These are phyloP conservation scores for Silene uniflora DNA, from an alignment of 148 eudicot species.

Conservation along the genomic window DNA sequence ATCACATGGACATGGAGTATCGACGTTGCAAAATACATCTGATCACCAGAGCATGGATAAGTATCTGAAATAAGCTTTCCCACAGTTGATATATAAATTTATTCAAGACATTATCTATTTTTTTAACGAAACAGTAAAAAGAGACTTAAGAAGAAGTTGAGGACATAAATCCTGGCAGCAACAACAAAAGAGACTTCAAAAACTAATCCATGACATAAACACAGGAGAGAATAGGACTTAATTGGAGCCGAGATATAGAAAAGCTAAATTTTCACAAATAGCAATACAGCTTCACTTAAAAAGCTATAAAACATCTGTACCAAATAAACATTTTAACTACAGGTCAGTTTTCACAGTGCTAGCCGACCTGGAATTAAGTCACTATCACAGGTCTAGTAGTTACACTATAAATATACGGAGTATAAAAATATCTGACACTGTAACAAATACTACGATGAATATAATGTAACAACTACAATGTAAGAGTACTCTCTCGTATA, in stretches of 20 bases:
- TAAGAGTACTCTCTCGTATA: no score
- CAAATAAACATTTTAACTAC: neutral
- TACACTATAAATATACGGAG: neutral
- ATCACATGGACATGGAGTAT: constrained; percentile 85
- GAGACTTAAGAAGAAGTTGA: neutral
- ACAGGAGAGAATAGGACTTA: neutral
- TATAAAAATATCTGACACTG: no score
- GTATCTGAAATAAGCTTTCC: neutral
- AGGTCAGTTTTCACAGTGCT: neutral
- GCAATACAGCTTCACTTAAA: neutral
- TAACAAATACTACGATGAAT: no score
- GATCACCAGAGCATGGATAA: constrained; percentile 26
- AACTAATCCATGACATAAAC: neutral
- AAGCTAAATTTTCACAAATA: neutral
- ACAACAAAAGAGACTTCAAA: neutral
- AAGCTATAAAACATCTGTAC: neutral
- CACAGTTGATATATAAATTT: neutral
- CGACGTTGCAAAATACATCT: constrained; percentile 97
- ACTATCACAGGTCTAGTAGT: neutral
- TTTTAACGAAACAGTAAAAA: neutral
- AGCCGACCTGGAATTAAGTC: neutral
- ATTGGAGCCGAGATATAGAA: neutral
- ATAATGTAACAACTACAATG: no score
- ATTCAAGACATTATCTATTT: constrained; percentile 3
- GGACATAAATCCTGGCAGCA: neutral